Evolutionary conservation across 108 stramenopile species (phyloP).

Genomic region (Fragilaria radians): DNA sequence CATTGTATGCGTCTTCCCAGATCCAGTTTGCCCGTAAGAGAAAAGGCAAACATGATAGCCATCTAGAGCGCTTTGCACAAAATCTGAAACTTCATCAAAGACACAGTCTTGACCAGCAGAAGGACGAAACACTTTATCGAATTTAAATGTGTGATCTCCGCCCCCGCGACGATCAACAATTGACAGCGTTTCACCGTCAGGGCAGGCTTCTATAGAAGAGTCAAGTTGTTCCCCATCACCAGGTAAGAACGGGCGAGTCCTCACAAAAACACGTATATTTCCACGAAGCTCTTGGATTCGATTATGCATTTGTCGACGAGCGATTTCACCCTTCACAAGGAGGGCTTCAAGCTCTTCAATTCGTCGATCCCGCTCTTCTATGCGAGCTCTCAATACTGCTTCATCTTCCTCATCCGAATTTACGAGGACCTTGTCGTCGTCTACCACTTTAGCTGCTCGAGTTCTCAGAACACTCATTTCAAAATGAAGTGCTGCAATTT

Average conservation of each 20-base stretch:
- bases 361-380: slow-evolving; percentile 74
- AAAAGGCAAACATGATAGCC: slow-evolving; percentile 96
- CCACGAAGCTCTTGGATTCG: slow-evolving; percentile 92
- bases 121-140: slow-evolving; percentile 94
- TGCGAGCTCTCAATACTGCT: slow-evolving; percentile 80
- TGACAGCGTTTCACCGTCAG: slow-evolving; percentile 46
- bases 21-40: slow-evolving; percentile 88
- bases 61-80: slow-evolving; percentile 95
- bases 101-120: slow-evolving; percentile 85
- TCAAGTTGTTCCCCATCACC: slow-evolving; percentile 45
- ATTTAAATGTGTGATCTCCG: slow-evolving; percentile 51
- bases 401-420: slow-evolving; percentile 54
- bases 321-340: slow-evolving; percentile 78
- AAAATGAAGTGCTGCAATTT: slow-evolving; percentile 64
- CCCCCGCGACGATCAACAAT: slow-evolving; percentile 38
- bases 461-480: slow-evolving; percentile 84
- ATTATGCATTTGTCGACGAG: slow-evolving; percentile 87
- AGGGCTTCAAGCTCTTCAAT: slow-evolving; percentile 77
- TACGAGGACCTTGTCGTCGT: slow-evolving; percentile 18
- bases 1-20: slow-evolving; percentile 97
- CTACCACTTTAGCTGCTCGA: slow-evolving; percentile 55
- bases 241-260: slow-evolving; percentile 90
- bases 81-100: slow-evolving; percentile 92
- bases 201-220: slow-evolving; percentile 37
- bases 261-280: slow-evolving; percentile 92